Conservation (phyloP, 2,329 filamentous ascomycete species). For the Davidsoniella virescens region DNA sequence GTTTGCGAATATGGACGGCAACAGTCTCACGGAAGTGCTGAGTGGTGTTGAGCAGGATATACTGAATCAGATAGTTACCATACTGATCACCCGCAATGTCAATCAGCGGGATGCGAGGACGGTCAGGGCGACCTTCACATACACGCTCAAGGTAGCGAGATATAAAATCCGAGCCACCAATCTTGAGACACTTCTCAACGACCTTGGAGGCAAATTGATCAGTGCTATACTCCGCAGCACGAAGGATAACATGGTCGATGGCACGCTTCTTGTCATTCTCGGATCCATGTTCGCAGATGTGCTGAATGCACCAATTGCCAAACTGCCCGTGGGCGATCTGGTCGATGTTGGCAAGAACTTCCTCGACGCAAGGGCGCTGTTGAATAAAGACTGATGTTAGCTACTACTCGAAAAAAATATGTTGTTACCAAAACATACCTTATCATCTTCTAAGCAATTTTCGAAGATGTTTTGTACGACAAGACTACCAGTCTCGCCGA, state of each 20-base stretch:
- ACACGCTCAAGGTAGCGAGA: constrained; percentile 85
- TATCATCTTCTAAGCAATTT: constrained; percentile 96
- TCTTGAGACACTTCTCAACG: constrained; percentile 97
- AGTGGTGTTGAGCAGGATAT: constrained; percentile 79
- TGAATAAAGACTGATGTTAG: constrained; percentile 14
- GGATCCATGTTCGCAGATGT: constrained; percentile 92
- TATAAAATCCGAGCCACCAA: constrained; percentile 79
- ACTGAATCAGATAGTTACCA: constrained; percentile 95
- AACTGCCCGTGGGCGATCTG: constrained; percentile 95
- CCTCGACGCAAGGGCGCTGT: constrained; percentile 93
- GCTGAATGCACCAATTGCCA: constrained; percentile 99
- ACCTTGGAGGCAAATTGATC: constrained; percentile 99
- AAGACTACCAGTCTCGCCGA: constrained; percentile 92
- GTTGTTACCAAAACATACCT: constrained; percentile 38
- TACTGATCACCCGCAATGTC: constrained; percentile 98
- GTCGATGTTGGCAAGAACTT: constrained; percentile 88
- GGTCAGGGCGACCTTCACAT: constrained; percentile 76
- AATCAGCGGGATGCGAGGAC: constrained; percentile 89
- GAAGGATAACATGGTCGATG: constrained; percentile 86
- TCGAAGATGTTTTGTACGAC: constrained; percentile 99
- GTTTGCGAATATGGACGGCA: constrained; percentile 87
- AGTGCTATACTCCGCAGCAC: constrained; percentile 92
- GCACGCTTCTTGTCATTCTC: constrained; percentile 83
- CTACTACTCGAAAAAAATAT: neutral
- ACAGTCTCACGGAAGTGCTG: constrained; percentile 86